These are phyloP conservation scores for Magnaporthales sp. DNA, from an alignment of 2,329 filamentous ascomycete species.

Conservation along the genomic window DNA sequence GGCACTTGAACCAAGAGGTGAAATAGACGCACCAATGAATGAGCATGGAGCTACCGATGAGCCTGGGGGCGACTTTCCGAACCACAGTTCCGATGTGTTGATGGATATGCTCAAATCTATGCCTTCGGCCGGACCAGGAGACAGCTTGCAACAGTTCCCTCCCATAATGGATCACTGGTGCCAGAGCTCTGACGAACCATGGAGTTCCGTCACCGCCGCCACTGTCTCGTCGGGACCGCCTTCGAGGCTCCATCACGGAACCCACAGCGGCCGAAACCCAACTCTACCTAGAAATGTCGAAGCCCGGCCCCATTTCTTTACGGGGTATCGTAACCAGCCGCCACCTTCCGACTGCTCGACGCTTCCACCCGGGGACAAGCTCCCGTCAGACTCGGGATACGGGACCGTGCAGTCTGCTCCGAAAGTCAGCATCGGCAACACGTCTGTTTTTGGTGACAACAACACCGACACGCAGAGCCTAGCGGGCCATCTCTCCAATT, in stretches of 20 bases:
- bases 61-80: neutral
- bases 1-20: neutral
- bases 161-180: neutral
- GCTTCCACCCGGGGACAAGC: neutral
- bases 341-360: neutral
- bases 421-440: conserved; percentile 32
- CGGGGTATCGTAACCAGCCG: neutral
- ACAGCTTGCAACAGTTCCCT: neutral
- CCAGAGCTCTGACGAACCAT: neutral
- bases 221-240: neutral
- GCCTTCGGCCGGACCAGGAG: neutral
- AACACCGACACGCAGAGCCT: conserved; percentile 29
- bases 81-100: neutral
- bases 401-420: conserved; percentile 23
- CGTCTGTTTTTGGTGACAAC: conserved; percentile 31
- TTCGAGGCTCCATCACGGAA: neutral
- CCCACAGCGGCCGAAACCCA: neutral
- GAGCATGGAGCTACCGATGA: neutral
- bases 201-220: neutral
- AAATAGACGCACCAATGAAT: neutral
- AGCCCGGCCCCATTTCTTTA: neutral
- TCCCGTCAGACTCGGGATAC: conserved; percentile 34
- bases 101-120: neutral
- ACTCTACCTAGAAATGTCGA: neutral
- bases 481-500: conserved; percentile 23